Base-by-base conservation (phyloP, 257 asterid genomes). In the Cinchona pubescens region DNA sequence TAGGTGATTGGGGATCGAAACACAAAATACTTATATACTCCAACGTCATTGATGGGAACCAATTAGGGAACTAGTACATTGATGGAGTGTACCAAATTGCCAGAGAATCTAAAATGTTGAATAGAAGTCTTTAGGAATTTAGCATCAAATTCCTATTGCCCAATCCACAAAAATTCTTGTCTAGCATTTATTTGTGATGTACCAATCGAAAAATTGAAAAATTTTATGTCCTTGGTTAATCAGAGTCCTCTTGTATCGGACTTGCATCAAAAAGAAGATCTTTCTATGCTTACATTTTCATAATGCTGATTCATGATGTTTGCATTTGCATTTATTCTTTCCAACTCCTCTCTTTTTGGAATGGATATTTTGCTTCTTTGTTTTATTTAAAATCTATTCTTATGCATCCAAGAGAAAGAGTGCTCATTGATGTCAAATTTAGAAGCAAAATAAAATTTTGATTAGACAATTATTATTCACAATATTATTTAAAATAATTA, bases 81-180 rank as follows among this genome's bases (percentile, higher is more conserved):
- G 19, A 40, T 11, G 19, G 63, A 30, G 38, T 61, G 74, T 73
- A 45, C 45, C 71, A 71, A 67, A 67, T 79, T 56, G 75, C 60
- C 55, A 34, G 75, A 67, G 78, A 73, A 67, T 79, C 79, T 67
- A n/a, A 43, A 29, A 12, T 42, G 61, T 62, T 78, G 74, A 73
- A 30, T 14, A 32, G 35, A 73, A 68, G 79, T 37, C 79, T 18
- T 38, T 1, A 15, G 21, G 75, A 70, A 73, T 63, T 21, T 69
- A 40, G 80, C 69, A 76, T 75, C 80, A 42, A 48, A 58, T 80
- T 80, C 75, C 34, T 43, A 29, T 25, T 69, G 58, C 38, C 72
- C 69, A 68, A 25, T 18, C 29, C 75, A 42, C 45, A 46, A 71
- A 75, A 53, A 38, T 74, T 62, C 19, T 35, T 35, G 70, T 21